Evolutionary conservation across 306 rosid species (phyloP).

Genomic region (Cicer chorassanicum): DNA sequence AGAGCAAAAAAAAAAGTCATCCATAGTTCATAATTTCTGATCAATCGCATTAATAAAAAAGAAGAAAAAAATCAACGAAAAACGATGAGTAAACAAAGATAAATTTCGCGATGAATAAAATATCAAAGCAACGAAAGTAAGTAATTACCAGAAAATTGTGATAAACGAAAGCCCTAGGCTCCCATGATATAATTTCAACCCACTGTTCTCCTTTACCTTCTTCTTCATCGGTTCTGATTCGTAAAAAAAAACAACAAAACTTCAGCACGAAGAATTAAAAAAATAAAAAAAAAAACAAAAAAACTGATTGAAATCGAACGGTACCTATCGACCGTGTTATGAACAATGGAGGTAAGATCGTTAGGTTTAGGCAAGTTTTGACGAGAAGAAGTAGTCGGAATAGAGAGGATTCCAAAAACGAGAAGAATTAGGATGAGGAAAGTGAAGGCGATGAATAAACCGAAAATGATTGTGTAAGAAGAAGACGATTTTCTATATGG

Average conservation of each 20-base stretch:
- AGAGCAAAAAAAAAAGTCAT: background rate
- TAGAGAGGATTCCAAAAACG: slow-evolving; percentile 86
- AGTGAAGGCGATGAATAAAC: slow-evolving; percentile 72
- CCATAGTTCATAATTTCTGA: background rate
- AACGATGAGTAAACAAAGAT: background rate
- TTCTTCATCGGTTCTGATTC: slow-evolving; percentile 48
- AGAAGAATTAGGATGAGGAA: slow-evolving; percentile 84
- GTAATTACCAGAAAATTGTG: slow-evolving; percentile 84
- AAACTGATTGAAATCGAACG: background rate
- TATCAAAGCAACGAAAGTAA: background rate
- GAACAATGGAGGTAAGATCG: slow-evolving; percentile 86
- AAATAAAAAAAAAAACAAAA: background rate
- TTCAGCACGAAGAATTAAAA: background rate
- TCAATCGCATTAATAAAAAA: background rate
- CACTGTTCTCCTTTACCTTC: slow-evolving; percentile 69
- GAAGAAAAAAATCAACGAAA: background rate
- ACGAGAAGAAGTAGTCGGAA: slow-evolving; percentile 62
- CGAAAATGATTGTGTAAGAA: slow-evolving; percentile 61
- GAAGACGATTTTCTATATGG: slow-evolving; percentile 65
- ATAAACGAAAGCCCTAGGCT: slow-evolving; percentile 93
- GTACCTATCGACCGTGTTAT: slow-evolving; percentile 55
- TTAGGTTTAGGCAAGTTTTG: slow-evolving; percentile 60
- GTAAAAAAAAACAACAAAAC: background rate
- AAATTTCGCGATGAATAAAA: background rate
- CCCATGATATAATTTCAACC: slow-evolving; percentile 96